Conservation (phyloP, 768 basidiomycete species). For the Tulasnella sp. region DNA sequence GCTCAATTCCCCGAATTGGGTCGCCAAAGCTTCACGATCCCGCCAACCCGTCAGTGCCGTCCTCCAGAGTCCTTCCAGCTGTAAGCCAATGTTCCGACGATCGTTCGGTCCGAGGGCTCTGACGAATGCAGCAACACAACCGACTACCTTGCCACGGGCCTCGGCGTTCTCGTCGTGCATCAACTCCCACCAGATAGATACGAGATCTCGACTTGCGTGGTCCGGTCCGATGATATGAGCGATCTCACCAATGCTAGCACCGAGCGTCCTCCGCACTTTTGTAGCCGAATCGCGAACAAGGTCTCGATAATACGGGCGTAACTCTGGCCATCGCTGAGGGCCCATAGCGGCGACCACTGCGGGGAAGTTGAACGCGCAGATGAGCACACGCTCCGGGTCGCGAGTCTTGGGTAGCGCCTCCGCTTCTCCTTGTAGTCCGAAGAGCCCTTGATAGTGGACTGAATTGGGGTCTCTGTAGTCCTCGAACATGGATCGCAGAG, state of each 20-base stretch:
- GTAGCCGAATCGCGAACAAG: slow-evolving; percentile 57
- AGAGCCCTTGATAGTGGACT: slow-evolving; percentile 6
- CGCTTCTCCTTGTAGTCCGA: background rate
- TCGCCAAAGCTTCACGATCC: slow-evolving; percentile 66
- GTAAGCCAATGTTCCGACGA: slow-evolving; percentile 42
- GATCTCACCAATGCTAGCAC: slow-evolving; percentile 84
- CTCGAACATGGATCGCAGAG: slow-evolving; percentile 20
- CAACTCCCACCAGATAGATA: slow-evolving; percentile 64
- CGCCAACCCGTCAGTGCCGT: slow-evolving; percentile 67
- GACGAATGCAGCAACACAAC: slow-evolving; percentile 58
- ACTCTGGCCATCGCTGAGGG: slow-evolving; percentile 61
- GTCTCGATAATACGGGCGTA: slow-evolving; percentile 62
- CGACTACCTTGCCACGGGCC: slow-evolving; percentile 66
- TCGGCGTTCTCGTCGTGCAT: slow-evolving; percentile 53
- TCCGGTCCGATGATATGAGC: slow-evolving; percentile 78
- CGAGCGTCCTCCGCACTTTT: slow-evolving; percentile 72
- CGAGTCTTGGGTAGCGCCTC: slow-evolving; percentile 30
- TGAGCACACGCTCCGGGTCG: slow-evolving; percentile 67
- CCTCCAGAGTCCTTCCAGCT: slow-evolving; percentile 53
- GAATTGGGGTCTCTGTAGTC: slow-evolving; percentile 25
- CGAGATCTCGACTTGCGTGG: slow-evolving; percentile 60
- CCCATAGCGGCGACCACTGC: slow-evolving; percentile 85
- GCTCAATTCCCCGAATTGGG: slow-evolving; percentile 44
- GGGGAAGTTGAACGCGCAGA: slow-evolving; percentile 88
- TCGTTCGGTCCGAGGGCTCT: slow-evolving; percentile 47